Evolutionary conservation across 345 rosid genomes (phyloP).

Genomic region (Citrus mangshanensis): DNA sequence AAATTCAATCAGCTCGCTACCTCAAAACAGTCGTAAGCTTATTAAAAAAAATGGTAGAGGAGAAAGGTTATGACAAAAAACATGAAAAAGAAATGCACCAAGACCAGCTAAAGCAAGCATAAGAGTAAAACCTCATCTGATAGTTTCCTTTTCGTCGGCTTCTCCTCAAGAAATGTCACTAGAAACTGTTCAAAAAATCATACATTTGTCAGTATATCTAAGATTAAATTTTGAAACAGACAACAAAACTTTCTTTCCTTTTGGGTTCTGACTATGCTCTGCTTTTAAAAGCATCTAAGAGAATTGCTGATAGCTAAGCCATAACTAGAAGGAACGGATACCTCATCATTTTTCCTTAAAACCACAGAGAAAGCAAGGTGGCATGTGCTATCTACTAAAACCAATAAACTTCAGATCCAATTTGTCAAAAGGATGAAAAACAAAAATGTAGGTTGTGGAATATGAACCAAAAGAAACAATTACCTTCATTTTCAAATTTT

Average conservation of each 20-base stretch:
- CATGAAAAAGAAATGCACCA: not conserved
- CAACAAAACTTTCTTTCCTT: not conserved
- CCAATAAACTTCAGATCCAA: not conserved
- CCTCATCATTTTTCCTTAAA: not conserved
- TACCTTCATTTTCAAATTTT: not conserved
- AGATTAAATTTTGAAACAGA: slow-evolving; percentile 3
- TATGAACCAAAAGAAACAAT: not conserved
- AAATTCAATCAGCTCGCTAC: slow-evolving; percentile 8
- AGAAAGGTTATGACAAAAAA: not conserved
- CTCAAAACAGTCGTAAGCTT: slow-evolving; percentile 12
- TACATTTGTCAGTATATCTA: not conserved
- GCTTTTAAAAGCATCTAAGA: not conserved
- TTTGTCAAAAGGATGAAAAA: not conserved
- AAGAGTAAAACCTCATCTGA: slow-evolving; percentile 53
- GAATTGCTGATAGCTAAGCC: not conserved
- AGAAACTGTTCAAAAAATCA: slow-evolving; percentile 52
- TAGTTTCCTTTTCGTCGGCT: slow-evolving; percentile 49
- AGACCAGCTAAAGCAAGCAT: slow-evolving; percentile 10
- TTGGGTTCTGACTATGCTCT: not conserved
- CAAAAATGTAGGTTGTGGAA: not conserved
- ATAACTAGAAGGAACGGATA: not conserved
- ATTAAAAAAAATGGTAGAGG: not conserved
- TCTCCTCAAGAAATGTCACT: slow-evolving; percentile 53
- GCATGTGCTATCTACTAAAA: not conserved
- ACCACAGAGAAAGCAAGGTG: not conserved